These are phyloP conservation scores for Otatea glauca DNA, from an alignment of 176 grass and related monocot genomes.

Conservation along the genomic window DNA sequence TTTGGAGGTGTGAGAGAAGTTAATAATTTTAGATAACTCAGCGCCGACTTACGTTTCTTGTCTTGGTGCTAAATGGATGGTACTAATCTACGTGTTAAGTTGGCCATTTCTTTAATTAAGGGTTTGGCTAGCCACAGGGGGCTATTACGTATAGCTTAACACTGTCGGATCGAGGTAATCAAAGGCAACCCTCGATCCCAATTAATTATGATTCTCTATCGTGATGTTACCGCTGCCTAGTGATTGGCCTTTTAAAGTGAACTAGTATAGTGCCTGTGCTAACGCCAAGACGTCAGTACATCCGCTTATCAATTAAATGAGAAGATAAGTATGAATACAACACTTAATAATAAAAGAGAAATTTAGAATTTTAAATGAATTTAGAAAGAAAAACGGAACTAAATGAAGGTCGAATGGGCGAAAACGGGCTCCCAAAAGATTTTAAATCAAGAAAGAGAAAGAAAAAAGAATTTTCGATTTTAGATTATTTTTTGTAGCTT, in stretches of 20 bases:
- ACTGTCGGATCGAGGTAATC: background rate
- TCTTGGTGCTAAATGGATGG: background rate
- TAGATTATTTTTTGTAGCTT: too few species aligned
- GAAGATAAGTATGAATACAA: too few species aligned
- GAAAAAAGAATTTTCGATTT: too few species aligned
- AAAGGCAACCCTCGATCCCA: background rate
- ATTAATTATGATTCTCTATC: background rate
- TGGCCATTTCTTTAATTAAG: background rate
- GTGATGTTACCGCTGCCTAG: background rate
- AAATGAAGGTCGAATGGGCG: too few species aligned
- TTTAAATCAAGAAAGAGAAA: too few species aligned
- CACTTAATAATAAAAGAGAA: too few species aligned
- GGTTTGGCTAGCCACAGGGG: background rate
- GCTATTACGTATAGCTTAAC: background rate
- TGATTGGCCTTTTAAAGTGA: background rate
- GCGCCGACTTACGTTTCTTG: background rate
- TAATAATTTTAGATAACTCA: background rate
- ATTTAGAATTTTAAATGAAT: too few species aligned
- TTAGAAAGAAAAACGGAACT: too few species aligned
- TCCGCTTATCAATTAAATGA: too few species aligned
- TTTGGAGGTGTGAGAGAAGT: background rate
- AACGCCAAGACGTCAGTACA: too few species aligned
- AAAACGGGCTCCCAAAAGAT: too few species aligned
- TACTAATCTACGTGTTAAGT: background rate
- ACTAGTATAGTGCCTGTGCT: too few species aligned